Conservation (phyloP, 805 yeast genomes). For the Phaffomyces antillensis region DNA sequence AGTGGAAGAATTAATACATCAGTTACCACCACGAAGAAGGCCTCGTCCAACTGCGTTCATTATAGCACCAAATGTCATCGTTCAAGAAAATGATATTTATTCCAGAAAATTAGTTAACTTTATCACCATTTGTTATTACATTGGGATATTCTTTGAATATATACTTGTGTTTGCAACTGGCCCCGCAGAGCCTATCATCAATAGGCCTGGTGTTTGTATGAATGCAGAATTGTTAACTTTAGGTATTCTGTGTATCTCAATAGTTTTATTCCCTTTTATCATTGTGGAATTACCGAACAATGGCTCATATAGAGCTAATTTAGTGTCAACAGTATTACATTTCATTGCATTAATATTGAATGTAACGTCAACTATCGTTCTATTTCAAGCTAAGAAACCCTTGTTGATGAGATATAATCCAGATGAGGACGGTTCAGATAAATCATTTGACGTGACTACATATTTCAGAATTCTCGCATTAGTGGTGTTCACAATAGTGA, state of each 20-base stretch:
- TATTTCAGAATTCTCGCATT: not conserved
- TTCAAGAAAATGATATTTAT: not conserved
- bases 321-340: not conserved
- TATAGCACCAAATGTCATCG: constrained; percentile 4
- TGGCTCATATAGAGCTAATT: not conserved
- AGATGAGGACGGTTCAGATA: no score
- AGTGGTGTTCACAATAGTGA: not conserved
- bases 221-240: constrained; percentile 7
- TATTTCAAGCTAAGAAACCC: not conserved
- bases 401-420: not conserved
- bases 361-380: not conserved
- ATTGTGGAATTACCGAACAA: not conserved
- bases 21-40: not conserved
- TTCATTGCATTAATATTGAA: not conserved
- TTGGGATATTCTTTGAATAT: constrained; percentile 10
- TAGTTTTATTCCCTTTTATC: not conserved
- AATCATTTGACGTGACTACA: not conserved
- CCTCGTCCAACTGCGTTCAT: not conserved
- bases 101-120: not conserved
- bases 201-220: constrained; percentile 14
- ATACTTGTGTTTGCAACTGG: constrained; percentile 7
- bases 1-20: no score
- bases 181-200: constrained; percentile 15
- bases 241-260: not conserved
- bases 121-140: not conserved